Evolutionary conservation across 371 early-diverging fungal species (phyloP), one percentile per base, ranked within the genome.

Genomic region (Mortierella polycephala): DNA sequence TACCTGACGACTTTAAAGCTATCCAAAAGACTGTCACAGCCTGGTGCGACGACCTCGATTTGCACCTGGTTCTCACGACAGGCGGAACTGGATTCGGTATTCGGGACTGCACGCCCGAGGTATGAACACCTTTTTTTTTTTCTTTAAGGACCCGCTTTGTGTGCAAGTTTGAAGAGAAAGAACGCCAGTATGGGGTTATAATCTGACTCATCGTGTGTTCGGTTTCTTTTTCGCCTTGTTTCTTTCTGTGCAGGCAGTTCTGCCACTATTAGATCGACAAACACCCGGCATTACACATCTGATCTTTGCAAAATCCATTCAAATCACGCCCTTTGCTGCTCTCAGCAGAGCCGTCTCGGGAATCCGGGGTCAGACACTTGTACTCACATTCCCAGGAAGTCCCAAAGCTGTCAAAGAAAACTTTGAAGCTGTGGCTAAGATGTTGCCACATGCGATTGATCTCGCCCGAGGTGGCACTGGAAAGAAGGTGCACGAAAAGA

Each of bases 31-130:
- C 77, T 0, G 75, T 92, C 50, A 75, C 77, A 18, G 51, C 76
- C 18, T 92, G 91, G 91, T 69, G 84, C 58, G 86, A 87, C 47
- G 69, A 64, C 13, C 57, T 76, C 6, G 66, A 73, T 12, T 62
- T 90, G 11, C 87, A 93, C 57, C 82, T 96, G 13, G 82, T 96
- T n/a, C 61, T 96, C 7, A 88, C 94, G 1, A 92, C 95, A 8
- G 98, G 98, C n/a, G 97, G 97, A n/a, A 98, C 97, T 4, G 98
- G 98, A 0, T 92, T 96, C 66, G 89, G 93, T 23, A 85, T 89
- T 39, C 83, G 95, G 54, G 98, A 98, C 65, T 90, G 89, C 14
- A 96, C 98, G 4, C 95, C 96, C 4, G 96, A 95, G 85, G 93
- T 91, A 83, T 6, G 21, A 37, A 50, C n/a, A 56, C n/a, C 4